These are phyloP conservation scores for Aureobasidium leucospermi DNA, from an alignment of 2,329 filamentous ascomycete species.

Conservation along the genomic window DNA sequence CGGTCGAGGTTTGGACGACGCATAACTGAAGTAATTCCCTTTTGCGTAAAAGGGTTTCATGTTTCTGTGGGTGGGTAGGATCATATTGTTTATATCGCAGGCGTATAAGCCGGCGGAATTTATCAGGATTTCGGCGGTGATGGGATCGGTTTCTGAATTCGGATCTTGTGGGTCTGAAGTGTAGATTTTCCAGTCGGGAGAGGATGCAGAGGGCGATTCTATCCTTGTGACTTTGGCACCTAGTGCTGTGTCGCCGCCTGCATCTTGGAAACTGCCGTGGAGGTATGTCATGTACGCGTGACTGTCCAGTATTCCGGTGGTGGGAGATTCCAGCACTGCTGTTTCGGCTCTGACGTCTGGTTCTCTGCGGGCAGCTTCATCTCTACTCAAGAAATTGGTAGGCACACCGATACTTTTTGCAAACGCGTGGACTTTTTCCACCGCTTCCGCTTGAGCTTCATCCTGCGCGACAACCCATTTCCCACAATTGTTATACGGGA, in stretches of 20 bases:
- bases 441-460: conserved; percentile 56
- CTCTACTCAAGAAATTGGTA: conserved; percentile 57
- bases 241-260: conserved; percentile 67
- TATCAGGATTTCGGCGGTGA: conserved; percentile 70
- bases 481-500: conserved; percentile 68
- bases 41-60: conserved; percentile 74
- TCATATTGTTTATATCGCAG: conserved; percentile 71
- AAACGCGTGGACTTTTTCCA: conserved; percentile 51
- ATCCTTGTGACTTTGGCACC: conserved; percentile 58
- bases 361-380: conserved; percentile 59
- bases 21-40: conserved; percentile 89
- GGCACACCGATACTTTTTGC: conserved; percentile 55
- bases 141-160: conserved; percentile 25
- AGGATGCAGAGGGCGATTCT: conserved; percentile 48
- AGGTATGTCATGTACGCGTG: conserved; percentile 79
- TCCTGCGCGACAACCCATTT: conserved; percentile 96
- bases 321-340: conserved; percentile 74
- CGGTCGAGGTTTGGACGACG: conserved; percentile 55
- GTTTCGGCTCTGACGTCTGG: conserved; percentile 65
- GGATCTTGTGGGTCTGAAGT: conserved; percentile 26
- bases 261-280: conserved; percentile 67
- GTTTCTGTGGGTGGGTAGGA: conserved; percentile 53
- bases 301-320: conserved; percentile 84
- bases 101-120: conserved; percentile 82
- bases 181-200: conserved; percentile 62